phyloP scores from a whole-genome alignment of 441 rosid species.

The Isatis lusitanica region DNA sequence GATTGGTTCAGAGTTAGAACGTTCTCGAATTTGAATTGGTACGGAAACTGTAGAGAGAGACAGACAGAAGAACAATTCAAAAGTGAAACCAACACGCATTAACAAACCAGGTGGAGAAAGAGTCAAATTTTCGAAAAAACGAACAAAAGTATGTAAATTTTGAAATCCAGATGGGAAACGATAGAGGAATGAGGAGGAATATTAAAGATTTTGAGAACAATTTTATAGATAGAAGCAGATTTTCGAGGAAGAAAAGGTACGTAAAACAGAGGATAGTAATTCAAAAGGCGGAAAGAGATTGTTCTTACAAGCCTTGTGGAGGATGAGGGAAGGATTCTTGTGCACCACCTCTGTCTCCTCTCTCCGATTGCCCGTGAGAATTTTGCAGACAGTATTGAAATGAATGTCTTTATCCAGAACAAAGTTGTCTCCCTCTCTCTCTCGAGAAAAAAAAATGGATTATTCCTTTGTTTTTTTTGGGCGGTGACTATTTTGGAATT shows the following conservation, averaged over 20 bases:
- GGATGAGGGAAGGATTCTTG: slow-evolving; percentile 52
- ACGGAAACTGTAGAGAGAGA: slow-evolving; percentile 8
- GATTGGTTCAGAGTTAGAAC: slow-evolving; percentile 19
- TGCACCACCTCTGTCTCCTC: slow-evolving; percentile 38
- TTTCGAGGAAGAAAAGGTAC: slow-evolving; percentile 21
- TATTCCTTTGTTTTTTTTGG: slow-evolving; percentile 31
- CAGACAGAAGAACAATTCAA: slow-evolving; percentile 25
- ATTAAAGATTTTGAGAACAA: neutral
- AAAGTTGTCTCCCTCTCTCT: slow-evolving; percentile 37
- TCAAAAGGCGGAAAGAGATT: slow-evolving; percentile 15
- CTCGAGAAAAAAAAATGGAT: neutral
- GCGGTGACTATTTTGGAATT: slow-evolving; percentile 36
- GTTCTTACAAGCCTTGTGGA: slow-evolving; percentile 41
- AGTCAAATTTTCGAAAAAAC: slow-evolving; percentile 5
- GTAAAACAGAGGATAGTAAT: slow-evolving; percentile 1
- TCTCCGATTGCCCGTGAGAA: slow-evolving; percentile 35
- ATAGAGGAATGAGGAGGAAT: neutral
- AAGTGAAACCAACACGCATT: slow-evolving; percentile 33
- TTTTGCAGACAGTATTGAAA: slow-evolving; percentile 35
- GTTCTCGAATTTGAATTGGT: slow-evolving; percentile 18
- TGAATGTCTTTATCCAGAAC: slow-evolving; percentile 35
- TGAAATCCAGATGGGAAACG: neutral
- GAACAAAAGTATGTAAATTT: neutral
- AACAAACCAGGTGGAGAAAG: slow-evolving; percentile 25
- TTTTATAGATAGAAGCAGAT: neutral